Percentiles rank a stretch among this genome's conserved stretches.
These are phyloP conservation scores for Fragilaria radians DNA, from an alignment of 108 stramenopile species.

Conservation along the genomic window DNA sequence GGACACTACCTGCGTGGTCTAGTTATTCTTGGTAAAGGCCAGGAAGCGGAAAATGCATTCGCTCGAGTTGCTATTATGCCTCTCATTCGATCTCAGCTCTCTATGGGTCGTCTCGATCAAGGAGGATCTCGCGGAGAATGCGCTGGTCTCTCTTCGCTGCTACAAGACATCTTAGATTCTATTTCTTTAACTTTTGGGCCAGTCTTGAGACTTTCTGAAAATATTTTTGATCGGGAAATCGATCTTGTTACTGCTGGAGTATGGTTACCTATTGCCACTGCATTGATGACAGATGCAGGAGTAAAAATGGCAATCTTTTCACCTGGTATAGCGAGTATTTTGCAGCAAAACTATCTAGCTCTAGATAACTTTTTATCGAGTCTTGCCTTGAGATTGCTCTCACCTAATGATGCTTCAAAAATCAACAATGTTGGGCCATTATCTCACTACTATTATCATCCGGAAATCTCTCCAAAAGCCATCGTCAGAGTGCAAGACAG, in stretches of 20 bases:
- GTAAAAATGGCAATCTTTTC: constrained; percentile 88
- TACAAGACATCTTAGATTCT: constrained; percentile 61
- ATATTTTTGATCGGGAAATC: constrained; percentile 54
- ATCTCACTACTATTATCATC: constrained; percentile 47
- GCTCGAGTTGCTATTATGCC: constrained; percentile 86
- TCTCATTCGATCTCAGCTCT: constrained; percentile 70
- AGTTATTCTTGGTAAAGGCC: constrained; percentile 58
- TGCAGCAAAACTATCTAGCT: constrained; percentile 77
- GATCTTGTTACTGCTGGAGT: constrained; percentile 82
- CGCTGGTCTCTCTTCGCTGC: constrained; percentile 59
- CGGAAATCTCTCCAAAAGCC: constrained; percentile 27
- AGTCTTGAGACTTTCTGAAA: constrained; percentile 54
- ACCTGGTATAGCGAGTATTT: constrained; percentile 82
- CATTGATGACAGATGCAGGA: constrained; percentile 80
- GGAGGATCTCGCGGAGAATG: constrained; percentile 88
- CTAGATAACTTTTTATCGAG: constrained; percentile 69
- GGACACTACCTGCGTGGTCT: constrained; percentile 74
- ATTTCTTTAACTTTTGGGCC: constrained; percentile 53
- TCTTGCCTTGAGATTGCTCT: constrained; percentile 51
- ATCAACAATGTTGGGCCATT: constrained; percentile 14
- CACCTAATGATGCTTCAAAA: background rate
- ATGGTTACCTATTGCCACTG: constrained; percentile 83
- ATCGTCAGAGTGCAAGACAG: constrained; percentile 64
- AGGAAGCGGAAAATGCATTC: constrained; percentile 78
- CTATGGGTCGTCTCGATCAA: constrained; percentile 82